Percentiles rank a stretch among this genome's conserved stretches.
Conservation (phyloP, 352 stramenopile species). For the Globisporangium acanthophoron region DNA sequence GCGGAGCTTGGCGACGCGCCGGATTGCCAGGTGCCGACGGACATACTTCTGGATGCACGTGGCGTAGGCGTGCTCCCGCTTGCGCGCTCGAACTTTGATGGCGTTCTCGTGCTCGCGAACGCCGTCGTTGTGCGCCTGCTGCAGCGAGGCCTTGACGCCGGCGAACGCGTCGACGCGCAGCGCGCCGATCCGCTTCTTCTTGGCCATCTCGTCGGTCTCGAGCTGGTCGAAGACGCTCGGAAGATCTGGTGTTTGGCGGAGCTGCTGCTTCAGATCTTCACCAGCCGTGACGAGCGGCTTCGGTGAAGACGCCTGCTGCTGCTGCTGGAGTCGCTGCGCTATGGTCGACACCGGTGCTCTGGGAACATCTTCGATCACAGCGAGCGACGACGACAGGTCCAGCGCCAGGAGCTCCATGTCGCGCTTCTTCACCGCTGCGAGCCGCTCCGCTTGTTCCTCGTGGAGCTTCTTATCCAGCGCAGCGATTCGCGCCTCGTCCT, state of each 20-base stretch:
- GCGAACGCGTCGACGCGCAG: slow-evolving; percentile 45
- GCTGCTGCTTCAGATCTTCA: slow-evolving; percentile 25
- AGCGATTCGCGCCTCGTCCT: slow-evolving; percentile 43
- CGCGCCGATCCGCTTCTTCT: slow-evolving; percentile 28
- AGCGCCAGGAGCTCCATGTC: slow-evolving; percentile 26
- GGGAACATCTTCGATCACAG: not conserved
- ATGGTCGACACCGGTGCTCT: not conserved
- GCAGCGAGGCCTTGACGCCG: slow-evolving; percentile 38
- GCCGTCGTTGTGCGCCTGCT: slow-evolving; percentile 34
- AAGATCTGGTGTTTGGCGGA: slow-evolving; percentile 37
- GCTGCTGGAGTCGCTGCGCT: slow-evolving; percentile 1
- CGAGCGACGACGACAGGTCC: slow-evolving; percentile 15
- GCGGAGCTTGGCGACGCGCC: slow-evolving; percentile 25
- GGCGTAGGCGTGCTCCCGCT: slow-evolving; percentile 36
- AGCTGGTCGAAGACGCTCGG: slow-evolving; percentile 77
- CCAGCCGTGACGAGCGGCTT: slow-evolving; percentile 7
- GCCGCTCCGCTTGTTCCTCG: slow-evolving; percentile 31
- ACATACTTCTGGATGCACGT: slow-evolving; percentile 52
- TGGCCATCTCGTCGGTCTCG: slow-evolving; percentile 56
- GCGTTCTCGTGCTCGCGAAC: slow-evolving; percentile 47
- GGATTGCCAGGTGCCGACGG: slow-evolving; percentile 43
- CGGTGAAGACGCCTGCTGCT: not conserved
- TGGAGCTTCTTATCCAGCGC: slow-evolving; percentile 43
- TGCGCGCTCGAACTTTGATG: slow-evolving; percentile 37
- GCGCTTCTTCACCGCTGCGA: slow-evolving; percentile 22